A percentile compares a stretch with the other conserved stretches of the same genome.
Evolutionary conservation across 163 green algal species (phyloP).

Genomic region (Chloromonas sp.): DNA sequence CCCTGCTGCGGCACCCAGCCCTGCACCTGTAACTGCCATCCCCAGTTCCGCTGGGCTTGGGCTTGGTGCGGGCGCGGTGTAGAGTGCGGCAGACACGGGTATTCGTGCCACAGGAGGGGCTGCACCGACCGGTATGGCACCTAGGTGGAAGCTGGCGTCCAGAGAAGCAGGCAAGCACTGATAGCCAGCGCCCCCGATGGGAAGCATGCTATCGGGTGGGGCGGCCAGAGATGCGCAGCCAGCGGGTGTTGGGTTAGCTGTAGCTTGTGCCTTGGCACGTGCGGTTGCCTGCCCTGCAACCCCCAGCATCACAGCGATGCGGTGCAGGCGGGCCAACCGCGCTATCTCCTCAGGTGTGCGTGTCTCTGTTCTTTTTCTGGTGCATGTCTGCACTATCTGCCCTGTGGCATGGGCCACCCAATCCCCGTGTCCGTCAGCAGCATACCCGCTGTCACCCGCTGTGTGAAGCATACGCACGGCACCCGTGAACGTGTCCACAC

Average conservation of each 20-base stretch:
- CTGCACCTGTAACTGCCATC: too few species aligned
- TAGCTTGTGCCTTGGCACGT: neutral
- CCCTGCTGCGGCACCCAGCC: too few species aligned
- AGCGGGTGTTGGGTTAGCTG: neutral
- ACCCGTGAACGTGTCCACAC: conserved; percentile 15
- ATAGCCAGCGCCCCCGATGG: neutral
- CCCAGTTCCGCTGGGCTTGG: too few species aligned
- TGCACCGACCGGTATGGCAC: conserved; percentile 52
- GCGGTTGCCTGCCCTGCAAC: too few species aligned
- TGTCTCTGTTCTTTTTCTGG: neutral
- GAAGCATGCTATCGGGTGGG: neutral
- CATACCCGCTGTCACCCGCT: neutral
- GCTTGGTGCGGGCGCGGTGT: too few species aligned
- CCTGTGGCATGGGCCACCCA: too few species aligned
- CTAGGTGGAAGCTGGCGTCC: neutral
- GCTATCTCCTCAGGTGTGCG: neutral
- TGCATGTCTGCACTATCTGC: too few species aligned
- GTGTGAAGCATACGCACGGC: neutral
- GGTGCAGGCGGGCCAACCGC: neutral
- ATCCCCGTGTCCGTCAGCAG: too few species aligned
- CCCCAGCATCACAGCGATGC: neutral
- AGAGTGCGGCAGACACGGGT: too few species aligned
- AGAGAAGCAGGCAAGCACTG: neutral
- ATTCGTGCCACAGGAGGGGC: conserved; percentile 42
- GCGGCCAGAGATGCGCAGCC: neutral